Percentiles rank a stretch among this genome's conserved stretches.
Conservation (phyloP, 768 basidiomycete species). For the Boletales sp. region DNA sequence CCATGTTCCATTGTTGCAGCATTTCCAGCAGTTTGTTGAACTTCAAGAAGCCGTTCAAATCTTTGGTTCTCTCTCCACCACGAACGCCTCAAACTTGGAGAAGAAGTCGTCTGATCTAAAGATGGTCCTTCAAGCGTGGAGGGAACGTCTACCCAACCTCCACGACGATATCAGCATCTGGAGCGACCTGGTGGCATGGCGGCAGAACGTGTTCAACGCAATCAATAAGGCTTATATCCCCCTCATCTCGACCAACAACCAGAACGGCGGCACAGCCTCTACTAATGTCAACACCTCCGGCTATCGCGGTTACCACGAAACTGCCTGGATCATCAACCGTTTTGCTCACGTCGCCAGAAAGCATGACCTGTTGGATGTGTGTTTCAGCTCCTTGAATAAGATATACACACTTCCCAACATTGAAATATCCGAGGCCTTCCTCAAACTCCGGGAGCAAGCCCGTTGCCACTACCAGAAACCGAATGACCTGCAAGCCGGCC, state of each 20-base stretch:
- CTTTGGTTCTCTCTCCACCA: conserved; percentile 84
- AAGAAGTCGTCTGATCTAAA: conserved; percentile 95
- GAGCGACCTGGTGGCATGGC: conserved; percentile 99
- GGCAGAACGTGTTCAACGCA: conserved; percentile 96
- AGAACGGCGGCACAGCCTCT: conserved; percentile 46
- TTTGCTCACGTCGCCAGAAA: conserved; percentile 98
- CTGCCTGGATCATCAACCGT: conserved; percentile 99
- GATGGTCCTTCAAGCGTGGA: conserved; percentile 94
- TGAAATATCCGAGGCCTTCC: conserved; percentile 98
- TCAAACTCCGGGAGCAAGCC: conserved; percentile 97
- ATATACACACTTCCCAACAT: conserved; percentile 99
- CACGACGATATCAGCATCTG: conserved; percentile 98
- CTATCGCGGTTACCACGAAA: conserved; percentile 97
- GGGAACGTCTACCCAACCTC: conserved; percentile 91
- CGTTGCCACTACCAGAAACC: conserved; percentile 97
- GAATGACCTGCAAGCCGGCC: conserved; percentile 86
- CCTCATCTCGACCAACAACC: conserved; percentile 62
- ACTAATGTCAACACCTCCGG: conserved; percentile 78
- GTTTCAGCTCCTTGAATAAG: conserved; percentile 90
- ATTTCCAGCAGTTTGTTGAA: conserved; percentile 99
- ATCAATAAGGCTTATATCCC: conserved; percentile 97
- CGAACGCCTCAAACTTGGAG: conserved; percentile 85
- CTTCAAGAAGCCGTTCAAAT: conserved; percentile 94
- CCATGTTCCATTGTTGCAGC: conserved; percentile 91
- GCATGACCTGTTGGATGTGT: conserved; percentile 94